phyloP scores from a whole-genome alignment of 768 basidiomycete species.

The Amanita pseudoporphyria region DNA sequence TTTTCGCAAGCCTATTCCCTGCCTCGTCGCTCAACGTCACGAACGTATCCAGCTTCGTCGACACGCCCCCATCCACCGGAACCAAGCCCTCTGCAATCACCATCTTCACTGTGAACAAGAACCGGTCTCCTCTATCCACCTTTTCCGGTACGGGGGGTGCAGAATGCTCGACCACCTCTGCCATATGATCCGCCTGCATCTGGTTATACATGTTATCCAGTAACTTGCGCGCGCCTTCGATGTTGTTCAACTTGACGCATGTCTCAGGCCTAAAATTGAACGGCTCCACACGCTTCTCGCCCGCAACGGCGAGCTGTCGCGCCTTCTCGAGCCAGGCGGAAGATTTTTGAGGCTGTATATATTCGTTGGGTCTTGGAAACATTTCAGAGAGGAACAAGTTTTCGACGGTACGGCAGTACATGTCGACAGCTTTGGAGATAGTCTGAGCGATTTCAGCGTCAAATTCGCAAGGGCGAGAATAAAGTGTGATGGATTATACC shows the following conservation, averaged over 20 bases:
- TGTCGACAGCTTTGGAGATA: conserved; percentile 83
- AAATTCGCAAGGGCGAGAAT: background rate
- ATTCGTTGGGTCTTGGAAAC: conserved; percentile 77
- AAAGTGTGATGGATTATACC: conserved; percentile 29
- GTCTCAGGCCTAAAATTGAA: conserved; percentile 93
- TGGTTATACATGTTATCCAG: conserved; percentile 93
- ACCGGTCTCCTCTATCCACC: conserved; percentile 40
- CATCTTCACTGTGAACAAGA: conserved; percentile 91
- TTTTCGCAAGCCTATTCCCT: conserved; percentile 86
- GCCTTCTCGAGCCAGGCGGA: conserved; percentile 87
- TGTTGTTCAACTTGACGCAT: conserved; percentile 96
- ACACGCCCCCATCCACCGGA: conserved; percentile 63
- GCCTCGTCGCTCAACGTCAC: conserved; percentile 91
- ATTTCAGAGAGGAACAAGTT: conserved; percentile 90
- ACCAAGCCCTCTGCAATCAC: conserved; percentile 86
- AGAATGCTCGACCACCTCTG: conserved; percentile 45
- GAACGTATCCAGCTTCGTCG: conserved; percentile 83
- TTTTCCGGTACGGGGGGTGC: conserved; percentile 70
- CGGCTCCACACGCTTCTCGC: conserved; percentile 89
- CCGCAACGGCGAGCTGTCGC: conserved; percentile 59
- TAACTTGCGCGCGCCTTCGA: conserved; percentile 83
- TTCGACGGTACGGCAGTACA: conserved; percentile 85
- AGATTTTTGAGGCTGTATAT: conserved; percentile 75
- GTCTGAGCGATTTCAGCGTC: conserved; percentile 38
- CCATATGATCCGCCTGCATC: conserved; percentile 82